These are phyloP conservation scores for Fusarium sp. DNA, from an alignment of 2,329 filamentous ascomycete species.

Conservation along the genomic window DNA sequence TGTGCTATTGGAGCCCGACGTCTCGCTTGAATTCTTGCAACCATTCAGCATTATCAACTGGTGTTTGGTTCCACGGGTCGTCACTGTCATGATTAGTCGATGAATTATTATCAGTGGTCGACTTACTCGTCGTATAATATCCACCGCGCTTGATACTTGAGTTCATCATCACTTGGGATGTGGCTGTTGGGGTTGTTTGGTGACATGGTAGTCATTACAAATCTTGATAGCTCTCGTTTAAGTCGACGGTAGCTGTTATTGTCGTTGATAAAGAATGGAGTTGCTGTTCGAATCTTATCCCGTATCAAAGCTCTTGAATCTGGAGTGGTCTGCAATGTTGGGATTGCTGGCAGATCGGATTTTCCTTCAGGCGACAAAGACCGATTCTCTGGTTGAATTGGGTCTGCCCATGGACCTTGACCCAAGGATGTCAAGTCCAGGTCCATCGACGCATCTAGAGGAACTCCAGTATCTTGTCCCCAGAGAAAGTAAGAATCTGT, in stretches of 20 bases:
- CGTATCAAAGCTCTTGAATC: slow-evolving; percentile 10
- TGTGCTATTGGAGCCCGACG: slow-evolving; percentile 18
- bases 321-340: slow-evolving; percentile 1
- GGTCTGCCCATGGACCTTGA: slow-evolving; percentile 13
- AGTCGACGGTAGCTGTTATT: slow-evolving; percentile 36
- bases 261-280: slow-evolving; percentile 37
- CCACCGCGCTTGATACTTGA: slow-evolving; percentile 36
- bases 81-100: slow-evolving; percentile 20
- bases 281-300: slow-evolving; percentile 29
- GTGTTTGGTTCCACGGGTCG: slow-evolving; percentile 41
- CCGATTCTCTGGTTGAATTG: slow-evolving; percentile 11
- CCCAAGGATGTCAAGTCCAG: slow-evolving; percentile 11
- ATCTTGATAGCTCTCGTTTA: slow-evolving; percentile 27
- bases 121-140: slow-evolving; percentile 39
- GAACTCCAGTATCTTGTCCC: slow-evolving; percentile 7
- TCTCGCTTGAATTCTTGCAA: slow-evolving; percentile 38
- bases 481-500: slow-evolving; percentile 18
- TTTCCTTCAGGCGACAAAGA: slow-evolving; percentile 24
- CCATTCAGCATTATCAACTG: slow-evolving; percentile 40
- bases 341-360: slow-evolving; percentile 8
- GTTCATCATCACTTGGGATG: slow-evolving; percentile 32
- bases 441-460: slow-evolving; percentile 18
- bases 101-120: fast-evolving
- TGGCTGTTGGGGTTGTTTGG: slow-evolving; percentile 35
- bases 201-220: slow-evolving; percentile 37